Base-by-base conservation (phyloP, 306 rosid species). In the Datisca glomerata region DNA sequence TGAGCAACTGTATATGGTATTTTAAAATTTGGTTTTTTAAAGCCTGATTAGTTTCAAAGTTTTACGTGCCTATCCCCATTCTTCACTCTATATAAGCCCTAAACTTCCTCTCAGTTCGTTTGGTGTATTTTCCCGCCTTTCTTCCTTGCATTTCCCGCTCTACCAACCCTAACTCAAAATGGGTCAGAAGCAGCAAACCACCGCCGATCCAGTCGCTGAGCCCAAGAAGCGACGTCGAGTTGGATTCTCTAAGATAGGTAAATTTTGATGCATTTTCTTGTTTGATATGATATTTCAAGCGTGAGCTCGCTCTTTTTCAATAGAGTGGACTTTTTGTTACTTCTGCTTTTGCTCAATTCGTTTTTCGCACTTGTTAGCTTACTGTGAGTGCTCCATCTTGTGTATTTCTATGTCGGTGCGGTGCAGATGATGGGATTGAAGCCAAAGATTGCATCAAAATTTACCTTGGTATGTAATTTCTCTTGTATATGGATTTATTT, bases 361-460 rank as follows among this genome's bases (percentile, higher is more conserved):
- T 8, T 45, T 39, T 45, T 32, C 21, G 7, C 11, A 24, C 33
- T 43, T 21, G 4, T 8, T 47, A 43, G 49, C 43, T 50, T 20
- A 51, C 42, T 14, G 22, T 10, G 8, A 8, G 5, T 20, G 19
- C 60, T 48, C 52, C 24, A 0, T n/a, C 11, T 58, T 45, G 24
- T 38, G 3, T 14, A 16, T 49, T 32, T 18, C 43, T 47, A 4
- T 24, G 16, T 61, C 12, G 47, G 7, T 62, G 14, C 47, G 42
- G 16, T 24, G 49, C 59, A 59, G 97, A 83, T 83, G 41, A 51
- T 47, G 97, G 93, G 36, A 60, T 87, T 18, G 86, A 84, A 41
- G 93, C 94, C 7, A 76, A 68, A 47, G 93, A 82, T 13, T 87
- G 94, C 70, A 76, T 87, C 55, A 55, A 66, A 62, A 72, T 87